Evolutionary conservation across 805 yeast genomes (phyloP).

Genomic region (Priceomyces carsonii): DNA sequence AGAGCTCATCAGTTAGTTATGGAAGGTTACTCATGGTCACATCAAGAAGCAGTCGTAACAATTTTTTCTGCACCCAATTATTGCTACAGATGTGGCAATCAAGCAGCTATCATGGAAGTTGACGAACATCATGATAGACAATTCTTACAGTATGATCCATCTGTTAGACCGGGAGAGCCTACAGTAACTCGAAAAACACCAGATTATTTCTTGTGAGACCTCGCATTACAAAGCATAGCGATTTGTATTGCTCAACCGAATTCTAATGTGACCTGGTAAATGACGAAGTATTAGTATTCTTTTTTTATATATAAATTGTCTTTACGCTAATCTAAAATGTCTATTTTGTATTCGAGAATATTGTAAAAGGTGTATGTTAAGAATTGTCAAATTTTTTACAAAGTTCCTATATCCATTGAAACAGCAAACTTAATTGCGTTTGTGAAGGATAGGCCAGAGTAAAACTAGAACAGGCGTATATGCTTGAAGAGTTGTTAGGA

Average conservation of each 20-base stretch:
- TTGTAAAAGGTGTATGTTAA: too few relatives aligned
- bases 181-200: constrained; percentile 96
- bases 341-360: constrained; percentile 1
- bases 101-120: constrained; percentile 97
- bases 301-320: constrained; percentile 1
- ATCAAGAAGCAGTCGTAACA: constrained; percentile 91
- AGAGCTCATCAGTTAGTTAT: constrained; percentile 97
- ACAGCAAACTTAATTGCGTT: too few relatives aligned
- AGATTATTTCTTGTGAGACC: constrained; percentile 76
- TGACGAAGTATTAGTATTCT: constrained; percentile 4
- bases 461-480: too few relatives aligned
- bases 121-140: constrained; percentile 91
- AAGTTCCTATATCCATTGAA: too few relatives aligned
- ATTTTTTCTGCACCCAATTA: constrained; percentile 95
- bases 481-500: too few relatives aligned
- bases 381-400: too few relatives aligned
- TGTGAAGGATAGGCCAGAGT: too few relatives aligned
- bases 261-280: constrained; percentile 9
- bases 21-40: constrained; percentile 96
- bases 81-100: constrained; percentile 97
- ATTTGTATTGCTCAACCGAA: constrained; percentile 4
- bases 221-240: constrained; percentile 3
- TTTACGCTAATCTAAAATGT: constrained; percentile 1
- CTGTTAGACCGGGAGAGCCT: constrained; percentile 97
- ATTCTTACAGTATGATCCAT: constrained; percentile 93